phyloP scores from a whole-genome alignment of 2,329 filamentous ascomycete genomes.

The Exophiala bonariae region DNA sequence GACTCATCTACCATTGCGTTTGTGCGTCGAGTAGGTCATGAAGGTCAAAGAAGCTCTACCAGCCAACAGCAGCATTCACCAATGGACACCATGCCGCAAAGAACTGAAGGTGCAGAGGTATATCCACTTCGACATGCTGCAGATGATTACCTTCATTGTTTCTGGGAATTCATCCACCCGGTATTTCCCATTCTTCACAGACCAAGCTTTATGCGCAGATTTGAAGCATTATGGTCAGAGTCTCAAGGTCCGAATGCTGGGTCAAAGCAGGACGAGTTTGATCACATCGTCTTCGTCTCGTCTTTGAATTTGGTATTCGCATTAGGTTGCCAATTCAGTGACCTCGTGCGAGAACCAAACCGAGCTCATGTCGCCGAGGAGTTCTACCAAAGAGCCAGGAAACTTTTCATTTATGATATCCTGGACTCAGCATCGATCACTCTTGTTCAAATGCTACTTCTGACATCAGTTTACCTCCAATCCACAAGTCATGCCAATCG shows the following conservation, averaged over 20 bases:
- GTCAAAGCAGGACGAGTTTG: too few relatives aligned
- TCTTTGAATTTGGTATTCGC: constrained; percentile 51
- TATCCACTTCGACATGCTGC: constrained; percentile 47
- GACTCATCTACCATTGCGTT: constrained; percentile 5
- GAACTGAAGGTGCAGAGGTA: constrained; percentile 26
- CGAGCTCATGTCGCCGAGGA: constrained; percentile 41
- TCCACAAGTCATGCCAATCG: constrained; percentile 49
- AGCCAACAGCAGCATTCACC: not conserved
- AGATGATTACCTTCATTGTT: constrained; percentile 46
- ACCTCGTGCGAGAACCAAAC: constrained; percentile 40
- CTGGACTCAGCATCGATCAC: constrained; percentile 43
- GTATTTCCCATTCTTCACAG: constrained; percentile 48
- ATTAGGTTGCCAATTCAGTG: constrained; percentile 45
- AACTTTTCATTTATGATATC: constrained; percentile 40
- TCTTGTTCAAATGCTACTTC: constrained; percentile 47
- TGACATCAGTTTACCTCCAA: constrained; percentile 52
- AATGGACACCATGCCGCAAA: not conserved
- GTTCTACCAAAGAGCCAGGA: constrained; percentile 46
- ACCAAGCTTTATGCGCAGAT: constrained; percentile 42
- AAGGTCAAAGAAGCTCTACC: too few relatives aligned
- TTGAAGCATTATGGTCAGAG: too few relatives aligned
- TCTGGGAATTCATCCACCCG: constrained; percentile 50
- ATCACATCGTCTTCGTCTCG: constrained; percentile 26
- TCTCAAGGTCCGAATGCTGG: constrained; percentile 35
- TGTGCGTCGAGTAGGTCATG: too few relatives aligned